Evolutionary conservation across 495 filamentous ascomycete species (phyloP).

Genomic region (Xylaria venustula): DNA sequence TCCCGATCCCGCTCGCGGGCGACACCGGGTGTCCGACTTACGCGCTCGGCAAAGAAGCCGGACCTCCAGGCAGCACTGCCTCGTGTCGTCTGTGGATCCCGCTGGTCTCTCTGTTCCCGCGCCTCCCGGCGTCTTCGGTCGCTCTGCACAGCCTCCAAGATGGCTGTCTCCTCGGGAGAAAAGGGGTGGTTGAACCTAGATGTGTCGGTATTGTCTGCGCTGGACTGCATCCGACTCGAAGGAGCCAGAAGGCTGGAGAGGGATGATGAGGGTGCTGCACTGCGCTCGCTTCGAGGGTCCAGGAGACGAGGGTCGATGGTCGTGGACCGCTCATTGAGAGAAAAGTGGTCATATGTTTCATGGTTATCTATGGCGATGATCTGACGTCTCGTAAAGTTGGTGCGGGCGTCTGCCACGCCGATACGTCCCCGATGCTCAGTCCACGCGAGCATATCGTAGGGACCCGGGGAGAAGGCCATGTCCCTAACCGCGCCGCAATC

Average conservation of each 20-base stretch:
- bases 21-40: slow-evolving; percentile 17
- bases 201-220: slow-evolving; percentile 22
- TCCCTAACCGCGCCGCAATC: slow-evolving; percentile 80
- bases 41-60: slow-evolving; percentile 22
- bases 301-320: slow-evolving; percentile 49
- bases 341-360: slow-evolving; percentile 52
- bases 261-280: slow-evolving; percentile 26
- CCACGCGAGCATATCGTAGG: slow-evolving; percentile 91
- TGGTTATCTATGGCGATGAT: slow-evolving; percentile 62
- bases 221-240: slow-evolving; percentile 7
- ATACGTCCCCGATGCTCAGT: slow-evolving; percentile 83
- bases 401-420: slow-evolving; percentile 80
- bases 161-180: slow-evolving; percentile 44
- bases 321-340: slow-evolving; percentile 41
- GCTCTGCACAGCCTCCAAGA: slow-evolving; percentile 48
- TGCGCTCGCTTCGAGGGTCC: slow-evolving; percentile 36
- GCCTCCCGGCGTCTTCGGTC: slow-evolving; percentile 46
- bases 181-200: slow-evolving; percentile 37
- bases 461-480: slow-evolving; percentile 86
- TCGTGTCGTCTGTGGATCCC: slow-evolving; percentile 20
- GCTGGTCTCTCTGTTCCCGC: slow-evolving; percentile 26
- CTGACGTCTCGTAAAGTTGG: slow-evolving; percentile 73
- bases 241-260: slow-evolving; percentile 26
- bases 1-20: slow-evolving; percentile 14
- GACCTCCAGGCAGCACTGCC: slow-evolving; percentile 19